Base-by-base conservation (phyloP, 2,329 filamentous ascomycete species). In the Cercospora sojina region DNA sequence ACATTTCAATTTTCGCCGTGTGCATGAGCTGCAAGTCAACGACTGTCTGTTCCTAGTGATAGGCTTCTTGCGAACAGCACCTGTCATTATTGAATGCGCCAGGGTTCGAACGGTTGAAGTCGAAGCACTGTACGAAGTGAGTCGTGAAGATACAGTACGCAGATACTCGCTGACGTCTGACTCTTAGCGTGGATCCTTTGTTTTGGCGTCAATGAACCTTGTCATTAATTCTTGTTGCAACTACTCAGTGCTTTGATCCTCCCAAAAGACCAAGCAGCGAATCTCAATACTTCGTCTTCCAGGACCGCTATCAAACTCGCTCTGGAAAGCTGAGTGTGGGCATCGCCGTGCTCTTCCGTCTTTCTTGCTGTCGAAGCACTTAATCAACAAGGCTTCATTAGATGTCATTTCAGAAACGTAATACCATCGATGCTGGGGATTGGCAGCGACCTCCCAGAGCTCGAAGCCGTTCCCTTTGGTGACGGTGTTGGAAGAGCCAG, bases 11-110 rank as follows among this genome's bases (percentile, higher is more conserved):
- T 69, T 69, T n/a, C 65, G 31, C 18, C 47, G 27, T 1, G 64
- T 23, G 25, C 65, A 66, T 41, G 56, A 38, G 9, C 53, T 23
- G 10, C 67, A 67, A 3, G 67, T 67, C 32, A 69, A 49, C 4
- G 65, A 60, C 25, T 67, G 59, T 23, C 67, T 41, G 27, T 63
- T 64, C 9, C 67, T 62, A 3, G 67, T 69, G 29, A 67, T 69
- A 10, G 62, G 53, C 43, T 67, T 66, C 51, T 67, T 69, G 29
- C 58, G 31, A 16, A 62, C n/a, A 16, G 29, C 27, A 55, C 13
- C 51, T 27, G 20, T 41, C 57, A 59, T 47, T 47, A 3, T 47
- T 47, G 8, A 23, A 47, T 23, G 43, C 3, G n/a, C 20, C 18
- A 47, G 18, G 9, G 41, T 5, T 5, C 13, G 35, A 41, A 9